Evolutionary conservation across 73 alveolate genomes (phyloP).

Genomic region (Stentor coeruleus): DNA sequence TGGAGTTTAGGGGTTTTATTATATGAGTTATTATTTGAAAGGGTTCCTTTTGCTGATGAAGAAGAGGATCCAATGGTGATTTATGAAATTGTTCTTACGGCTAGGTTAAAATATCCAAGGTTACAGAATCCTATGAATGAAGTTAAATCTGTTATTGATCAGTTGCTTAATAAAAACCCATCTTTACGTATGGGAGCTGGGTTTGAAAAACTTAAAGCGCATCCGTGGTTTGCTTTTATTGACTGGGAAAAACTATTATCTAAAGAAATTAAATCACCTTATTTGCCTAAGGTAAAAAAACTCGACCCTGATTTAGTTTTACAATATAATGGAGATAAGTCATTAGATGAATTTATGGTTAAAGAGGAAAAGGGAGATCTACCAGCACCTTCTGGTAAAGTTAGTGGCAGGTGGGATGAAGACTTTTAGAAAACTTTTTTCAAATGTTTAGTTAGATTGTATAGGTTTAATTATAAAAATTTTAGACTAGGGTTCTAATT

Average conservation of each 20-base stretch:
- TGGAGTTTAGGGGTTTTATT: conserved; percentile 57
- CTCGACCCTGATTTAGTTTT: neutral
- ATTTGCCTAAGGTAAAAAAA: neutral
- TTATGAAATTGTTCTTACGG: conserved; percentile 20
- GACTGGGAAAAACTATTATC: conserved; percentile 28
- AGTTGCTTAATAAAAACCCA: conserved; percentile 12
- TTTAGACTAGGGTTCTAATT: no score
- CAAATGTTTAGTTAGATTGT: no score
- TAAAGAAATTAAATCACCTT: neutral
- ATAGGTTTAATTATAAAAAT: no score
- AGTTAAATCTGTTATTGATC: conserved; percentile 9
- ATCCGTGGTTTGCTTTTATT: conserved; percentile 19
- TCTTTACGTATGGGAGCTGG: neutral
- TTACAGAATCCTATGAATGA: neutral
- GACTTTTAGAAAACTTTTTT: no score
- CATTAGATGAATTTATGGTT: neutral
- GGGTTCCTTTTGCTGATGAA: conserved; percentile 52
- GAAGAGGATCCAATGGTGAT: conserved; percentile 53
- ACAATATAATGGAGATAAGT: neutral
- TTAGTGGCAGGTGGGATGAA: neutral
- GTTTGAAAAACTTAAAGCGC: conserved; percentile 1
- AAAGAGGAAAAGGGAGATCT: neutral
- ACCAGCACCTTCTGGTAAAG: neutral
- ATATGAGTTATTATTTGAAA: conserved; percentile 57
- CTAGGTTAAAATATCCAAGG: neutral